Evolutionary conservation across 2,329 filamentous ascomycete species (phyloP).

Genomic region (Blumeria hordei): DNA sequence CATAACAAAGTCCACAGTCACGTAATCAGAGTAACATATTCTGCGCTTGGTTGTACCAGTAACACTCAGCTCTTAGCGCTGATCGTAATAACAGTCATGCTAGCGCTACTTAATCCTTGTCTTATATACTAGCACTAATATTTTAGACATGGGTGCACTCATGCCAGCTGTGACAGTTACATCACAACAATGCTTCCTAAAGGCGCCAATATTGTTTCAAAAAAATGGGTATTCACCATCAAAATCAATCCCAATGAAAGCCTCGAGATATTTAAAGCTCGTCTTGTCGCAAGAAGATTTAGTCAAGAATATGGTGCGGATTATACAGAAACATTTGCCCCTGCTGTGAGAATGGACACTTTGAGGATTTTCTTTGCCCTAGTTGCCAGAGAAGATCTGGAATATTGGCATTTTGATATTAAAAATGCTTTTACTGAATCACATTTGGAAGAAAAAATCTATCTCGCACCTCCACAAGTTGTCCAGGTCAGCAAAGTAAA

Average conservation of each 20-base stretch:
- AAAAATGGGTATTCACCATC: background rate
- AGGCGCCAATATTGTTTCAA: background rate
- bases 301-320: background rate
- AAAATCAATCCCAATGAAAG: background rate
- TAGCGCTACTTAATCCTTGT: too few relatives aligned
- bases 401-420: conserved; percentile 1
- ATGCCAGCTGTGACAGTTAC: too few relatives aligned
- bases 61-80: too few relatives aligned
- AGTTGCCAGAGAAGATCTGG: background rate
- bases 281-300: background rate
- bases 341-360: background rate
- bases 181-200: background rate
- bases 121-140: too few relatives aligned
- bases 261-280: background rate
- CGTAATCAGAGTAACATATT: too few relatives aligned
- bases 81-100: too few relatives aligned
- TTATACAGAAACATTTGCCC: background rate
- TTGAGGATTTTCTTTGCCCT: background rate
- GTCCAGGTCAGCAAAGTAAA: background rate
- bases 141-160: too few relatives aligned
- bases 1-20: too few relatives aligned
- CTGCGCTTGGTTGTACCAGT: too few relatives aligned
- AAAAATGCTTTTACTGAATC: conserved; percentile 1
- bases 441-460: background rate
- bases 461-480: background rate